phyloP scores from a whole-genome alignment of 495 filamentous ascomycete species.

The Podospora comata region DNA sequence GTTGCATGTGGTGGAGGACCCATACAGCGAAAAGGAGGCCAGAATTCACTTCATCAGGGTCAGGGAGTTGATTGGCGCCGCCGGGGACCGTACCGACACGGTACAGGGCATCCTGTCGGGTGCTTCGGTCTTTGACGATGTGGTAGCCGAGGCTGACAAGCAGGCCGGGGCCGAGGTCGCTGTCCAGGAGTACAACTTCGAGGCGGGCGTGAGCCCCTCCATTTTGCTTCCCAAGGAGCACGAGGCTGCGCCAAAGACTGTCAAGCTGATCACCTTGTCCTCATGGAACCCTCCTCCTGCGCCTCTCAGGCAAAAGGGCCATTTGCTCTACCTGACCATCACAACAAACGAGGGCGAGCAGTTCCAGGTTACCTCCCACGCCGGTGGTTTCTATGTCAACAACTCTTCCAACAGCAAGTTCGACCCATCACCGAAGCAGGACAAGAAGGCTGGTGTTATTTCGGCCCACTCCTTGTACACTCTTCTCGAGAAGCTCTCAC shows the following conservation, averaged over 20 bases:
- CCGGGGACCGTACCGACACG: constrained; percentile 81
- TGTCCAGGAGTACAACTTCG: constrained; percentile 66
- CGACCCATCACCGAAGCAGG: constrained; percentile 73
- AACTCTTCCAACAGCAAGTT: constrained; percentile 88
- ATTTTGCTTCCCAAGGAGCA: constrained; percentile 65
- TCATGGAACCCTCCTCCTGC: constrained; percentile 96
- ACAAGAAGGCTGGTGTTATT: constrained; percentile 53
- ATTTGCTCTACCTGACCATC: constrained; percentile 85
- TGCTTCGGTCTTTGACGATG: constrained; percentile 76
- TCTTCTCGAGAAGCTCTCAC: constrained; percentile 72
- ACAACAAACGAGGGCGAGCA: constrained; percentile 90
- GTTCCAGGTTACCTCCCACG: constrained; percentile 86
- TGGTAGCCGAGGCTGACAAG: constrained; percentile 52
- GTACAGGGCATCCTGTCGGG: constrained; percentile 88
- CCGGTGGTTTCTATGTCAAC: constrained; percentile 95
- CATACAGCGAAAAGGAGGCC: constrained; percentile 98
- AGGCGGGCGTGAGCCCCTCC: constrained; percentile 60
- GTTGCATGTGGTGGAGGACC: constrained; percentile 82
- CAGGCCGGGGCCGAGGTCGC: constrained; percentile 50
- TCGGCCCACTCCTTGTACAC: constrained; percentile 83
- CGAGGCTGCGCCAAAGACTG: constrained; percentile 72
- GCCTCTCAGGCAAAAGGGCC: constrained; percentile 82
- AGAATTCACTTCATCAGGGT: constrained; percentile 89
- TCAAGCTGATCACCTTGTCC: constrained; percentile 84
- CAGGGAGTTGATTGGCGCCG: constrained; percentile 87